Evolutionary conservation across 116 monocot genomes (phyloP).

Genomic region (Papilionanthe hybrid): DNA sequence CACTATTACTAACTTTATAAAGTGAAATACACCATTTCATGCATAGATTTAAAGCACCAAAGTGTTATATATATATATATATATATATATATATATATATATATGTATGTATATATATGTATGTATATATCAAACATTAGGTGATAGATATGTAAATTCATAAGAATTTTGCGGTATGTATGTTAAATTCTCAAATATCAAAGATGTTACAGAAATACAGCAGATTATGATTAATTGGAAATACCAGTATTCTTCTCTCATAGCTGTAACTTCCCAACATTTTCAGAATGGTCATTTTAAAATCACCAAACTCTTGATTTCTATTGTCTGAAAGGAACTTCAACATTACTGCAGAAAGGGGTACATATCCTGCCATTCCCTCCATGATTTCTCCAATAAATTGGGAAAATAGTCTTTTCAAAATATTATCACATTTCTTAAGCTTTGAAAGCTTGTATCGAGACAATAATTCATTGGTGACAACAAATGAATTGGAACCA

Average conservation of each 20-base stretch:
- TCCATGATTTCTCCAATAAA: conserved; percentile 85
- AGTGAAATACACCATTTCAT: too few relatives aligned
- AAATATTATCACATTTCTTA: conserved; percentile 19
- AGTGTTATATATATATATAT: too few relatives aligned
- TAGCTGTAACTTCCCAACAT: conserved; percentile 88
- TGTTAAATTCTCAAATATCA: neutral
- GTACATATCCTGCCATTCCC: conserved; percentile 81
- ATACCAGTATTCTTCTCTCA: conserved; percentile 90
- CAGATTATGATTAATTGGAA: conserved; percentile 5
- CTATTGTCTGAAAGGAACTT: conserved; percentile 86
- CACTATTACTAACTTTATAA: too few relatives aligned
- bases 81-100: too few relatives aligned
- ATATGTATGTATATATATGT: too few relatives aligned
- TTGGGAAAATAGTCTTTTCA: conserved; percentile 64
- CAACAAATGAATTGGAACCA: conserved; percentile 13
- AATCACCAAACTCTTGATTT: conserved; percentile 95
- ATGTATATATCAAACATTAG: too few relatives aligned
- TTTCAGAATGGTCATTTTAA: conserved; percentile 72
- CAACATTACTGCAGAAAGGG: conserved; percentile 72
- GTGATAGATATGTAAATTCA: too few relatives aligned
- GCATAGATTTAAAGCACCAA: too few relatives aligned
- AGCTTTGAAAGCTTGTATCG: conserved; percentile 19
- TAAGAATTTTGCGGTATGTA: too few relatives aligned
- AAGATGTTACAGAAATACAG: neutral
- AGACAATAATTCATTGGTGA: conserved; percentile 6